Percentiles rank a stretch among this genome's conserved stretches.
phyloP scores from a whole-genome alignment of 495 filamentous ascomycete genomes.

The Neurospora hispaniola region DNA sequence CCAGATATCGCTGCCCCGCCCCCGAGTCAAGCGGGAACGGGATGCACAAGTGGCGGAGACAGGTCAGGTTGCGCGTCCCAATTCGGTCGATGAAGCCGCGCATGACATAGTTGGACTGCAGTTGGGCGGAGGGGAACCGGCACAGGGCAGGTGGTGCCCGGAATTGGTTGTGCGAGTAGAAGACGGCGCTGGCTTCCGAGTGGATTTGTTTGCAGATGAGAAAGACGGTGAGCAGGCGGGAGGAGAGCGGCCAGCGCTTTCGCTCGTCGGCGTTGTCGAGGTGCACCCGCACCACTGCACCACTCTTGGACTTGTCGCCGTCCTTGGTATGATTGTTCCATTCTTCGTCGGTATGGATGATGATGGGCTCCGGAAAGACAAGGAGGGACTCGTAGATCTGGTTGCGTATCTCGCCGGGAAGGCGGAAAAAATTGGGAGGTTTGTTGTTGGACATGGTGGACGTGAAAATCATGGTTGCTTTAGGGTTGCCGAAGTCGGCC shows the following conservation, averaged over 20 bases:
- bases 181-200: conserved; percentile 7
- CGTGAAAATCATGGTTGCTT: background rate
- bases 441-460: background rate
- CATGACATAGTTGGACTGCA: conserved; percentile 10
- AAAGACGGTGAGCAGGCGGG: conserved; percentile 4
- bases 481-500: background rate
- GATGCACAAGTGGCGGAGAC: conserved; percentile 2
- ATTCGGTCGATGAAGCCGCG: conserved; percentile 13
- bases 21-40: conserved; percentile 6
- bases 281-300: background rate
- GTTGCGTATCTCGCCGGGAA: conserved; percentile 14
- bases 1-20: background rate
- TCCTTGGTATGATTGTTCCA: background rate
- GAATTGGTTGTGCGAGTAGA: conserved; percentile 10
- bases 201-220: conserved; percentile 6
- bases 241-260: conserved; percentile 3
- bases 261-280: background rate
- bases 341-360: background rate
- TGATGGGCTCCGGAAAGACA: conserved; percentile 1
- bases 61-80: conserved; percentile 1
- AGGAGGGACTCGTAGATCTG: conserved; percentile 11
- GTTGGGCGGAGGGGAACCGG: background rate
- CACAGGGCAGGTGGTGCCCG: background rate
- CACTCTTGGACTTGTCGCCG: background rate
- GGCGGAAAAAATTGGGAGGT: background rate